Evolutionary conservation across 371 early-diverging fungal genomes (phyloP).

Genomic region (Cokeromyces recurvatus): DNA sequence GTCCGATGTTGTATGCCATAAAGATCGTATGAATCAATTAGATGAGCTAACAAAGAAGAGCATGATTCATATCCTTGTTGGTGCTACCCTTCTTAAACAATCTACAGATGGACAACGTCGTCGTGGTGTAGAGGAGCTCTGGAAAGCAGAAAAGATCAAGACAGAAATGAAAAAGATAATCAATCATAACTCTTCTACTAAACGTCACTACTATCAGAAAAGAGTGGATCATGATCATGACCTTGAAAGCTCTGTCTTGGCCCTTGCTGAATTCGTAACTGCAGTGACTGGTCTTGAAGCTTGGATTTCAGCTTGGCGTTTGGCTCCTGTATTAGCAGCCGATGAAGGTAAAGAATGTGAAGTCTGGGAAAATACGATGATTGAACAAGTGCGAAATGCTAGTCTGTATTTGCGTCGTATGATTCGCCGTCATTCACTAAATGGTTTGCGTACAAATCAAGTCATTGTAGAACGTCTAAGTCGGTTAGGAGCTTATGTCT

Average conservation of each 20-base stretch:
- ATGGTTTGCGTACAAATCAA: constrained; percentile 28
- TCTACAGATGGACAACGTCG: constrained; percentile 3
- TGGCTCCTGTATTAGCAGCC: constrained; percentile 5
- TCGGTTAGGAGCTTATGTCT: constrained; percentile 24
- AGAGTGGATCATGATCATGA: constrained; percentile 4
- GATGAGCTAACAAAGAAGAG: constrained; percentile 17
- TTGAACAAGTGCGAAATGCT: constrained; percentile 21
- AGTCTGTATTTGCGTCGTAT: constrained; percentile 28
- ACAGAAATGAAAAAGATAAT: constrained; percentile 8
- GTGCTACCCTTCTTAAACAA: constrained; percentile 19
- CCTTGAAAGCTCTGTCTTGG: constrained; percentile 30
- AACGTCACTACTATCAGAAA: neutral
- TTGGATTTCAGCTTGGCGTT: constrained; percentile 34
- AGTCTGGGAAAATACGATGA: constrained; percentile 11
- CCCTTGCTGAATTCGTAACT: constrained; percentile 39
- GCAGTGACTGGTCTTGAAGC: constrained; percentile 34
- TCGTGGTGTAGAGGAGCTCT: constrained; percentile 20
- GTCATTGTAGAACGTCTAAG: constrained; percentile 25
- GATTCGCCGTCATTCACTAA: constrained; percentile 29
- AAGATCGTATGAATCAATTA: constrained; percentile 17
- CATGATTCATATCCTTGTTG: constrained; percentile 19
- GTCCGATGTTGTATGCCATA: constrained; percentile 10
- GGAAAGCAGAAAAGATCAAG: constrained; percentile 23
- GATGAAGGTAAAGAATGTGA: constrained; percentile 4
- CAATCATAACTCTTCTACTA: neutral